Base-by-base conservation (phyloP, 208 protist genomes). In the Leishmania gerbilli region DNA sequence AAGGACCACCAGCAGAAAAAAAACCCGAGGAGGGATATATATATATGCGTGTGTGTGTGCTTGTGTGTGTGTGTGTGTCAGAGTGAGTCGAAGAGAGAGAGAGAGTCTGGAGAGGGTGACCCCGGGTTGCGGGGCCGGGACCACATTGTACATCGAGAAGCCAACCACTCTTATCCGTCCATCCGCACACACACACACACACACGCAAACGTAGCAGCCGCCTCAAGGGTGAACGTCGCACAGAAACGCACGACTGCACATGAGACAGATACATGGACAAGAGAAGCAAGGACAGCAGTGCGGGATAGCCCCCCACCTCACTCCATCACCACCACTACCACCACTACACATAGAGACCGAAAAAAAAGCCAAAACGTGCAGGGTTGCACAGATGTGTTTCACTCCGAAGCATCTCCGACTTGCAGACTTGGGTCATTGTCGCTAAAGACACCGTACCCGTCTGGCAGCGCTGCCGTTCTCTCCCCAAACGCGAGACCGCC, bases 381-480 rank as follows among this genome's bases (percentile, higher is more conserved):
- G 8, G 21, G 24, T 21, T 64, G 40, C 69, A 21, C 17, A 74
- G 8, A 51, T 8, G 6, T 45, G 27, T 55, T n/a, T 51, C 19
- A 11, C 31, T n/a, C 27, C 27, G 24, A 79, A 24, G 53, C 31
- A 51, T 31, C 1, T 58, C 27, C 72, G 13, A 58, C 47, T 19
- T 37, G 60, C 42, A 90, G 53, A 42, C 91, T 94, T 0, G 93
- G 93, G 64, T 97, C 93, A 83, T 97, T 97, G 62, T 65, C 91
- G 9, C 78, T 91, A 75, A 93, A 97, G 15, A 85, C 79, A 15
- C 80, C 55, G 80, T 95, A 97, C 3, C 80, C 83, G 9, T 56
- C 79, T 31, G 91, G 93, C 67, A 97, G 81, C 2, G 87, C 91
- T 31, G 64, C 17, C 3, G 68, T 53, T 1, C 69, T 31, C 1